Percentiles rank a stretch among this genome's conserved stretches.
Conservation (phyloP, 2,329 filamentous ascomycete species). For the Dryadomyces quercivorus region DNA sequence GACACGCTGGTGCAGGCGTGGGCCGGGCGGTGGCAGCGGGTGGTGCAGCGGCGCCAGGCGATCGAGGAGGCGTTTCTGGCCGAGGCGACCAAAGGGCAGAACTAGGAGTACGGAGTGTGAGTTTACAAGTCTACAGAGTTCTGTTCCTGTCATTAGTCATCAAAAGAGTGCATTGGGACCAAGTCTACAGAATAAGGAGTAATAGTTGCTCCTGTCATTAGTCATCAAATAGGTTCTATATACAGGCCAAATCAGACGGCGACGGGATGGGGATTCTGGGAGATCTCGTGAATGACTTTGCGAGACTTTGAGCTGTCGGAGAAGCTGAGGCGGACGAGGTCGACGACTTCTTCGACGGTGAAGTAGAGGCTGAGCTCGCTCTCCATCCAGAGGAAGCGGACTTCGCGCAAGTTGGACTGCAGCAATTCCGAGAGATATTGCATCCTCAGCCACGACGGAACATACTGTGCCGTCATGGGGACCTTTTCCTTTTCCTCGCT, state of each 20-base stretch:
- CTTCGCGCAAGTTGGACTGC: conserved; percentile 53
- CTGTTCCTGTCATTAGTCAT: too few species aligned
- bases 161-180: too few species aligned
- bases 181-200: not conserved
- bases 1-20: conserved; percentile 55
- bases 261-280: conserved; percentile 33
- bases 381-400: conserved; percentile 51
- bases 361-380: conserved; percentile 55
- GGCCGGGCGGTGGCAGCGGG: conserved; percentile 76
- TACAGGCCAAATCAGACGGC: not conserved
- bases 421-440: conserved; percentile 53
- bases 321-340: conserved; percentile 51
- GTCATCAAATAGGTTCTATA: too few species aligned
- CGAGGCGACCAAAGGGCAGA: conserved; percentile 20
- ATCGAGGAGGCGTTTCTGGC: conserved; percentile 65
- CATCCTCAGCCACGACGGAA: conserved; percentile 48
- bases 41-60: conserved; percentile 68
- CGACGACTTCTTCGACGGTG: conserved; percentile 45
- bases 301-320: conserved; percentile 48
- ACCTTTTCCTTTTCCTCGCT: conserved; percentile 14
- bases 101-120: not conserved
- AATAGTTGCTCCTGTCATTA: not conserved
- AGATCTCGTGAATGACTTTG: conserved; percentile 46
- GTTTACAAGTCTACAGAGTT: too few species aligned
- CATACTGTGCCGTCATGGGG: conserved; percentile 47